Conservation (phyloP, 768 basidiomycete genomes). For the Hericium erinaceus region DNA sequence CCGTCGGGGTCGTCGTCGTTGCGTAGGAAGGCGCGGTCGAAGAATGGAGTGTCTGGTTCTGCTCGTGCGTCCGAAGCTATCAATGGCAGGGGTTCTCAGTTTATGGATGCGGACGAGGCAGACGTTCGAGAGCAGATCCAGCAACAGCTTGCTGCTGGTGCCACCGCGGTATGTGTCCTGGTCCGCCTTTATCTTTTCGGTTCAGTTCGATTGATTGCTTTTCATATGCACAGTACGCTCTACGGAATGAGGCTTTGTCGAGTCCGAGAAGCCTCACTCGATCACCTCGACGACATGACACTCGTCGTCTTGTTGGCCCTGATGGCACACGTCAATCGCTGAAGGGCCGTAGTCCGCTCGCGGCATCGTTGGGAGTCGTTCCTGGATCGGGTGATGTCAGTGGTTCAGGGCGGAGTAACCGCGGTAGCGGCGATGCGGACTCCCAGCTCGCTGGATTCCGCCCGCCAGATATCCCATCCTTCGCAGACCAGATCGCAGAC, state of each 20-base stretch:
- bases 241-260: slow-evolving; percentile 45
- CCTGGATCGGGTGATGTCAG: slow-evolving; percentile 35
- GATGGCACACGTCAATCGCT: slow-evolving; percentile 30
- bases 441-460: too few species aligned
- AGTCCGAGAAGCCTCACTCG: slow-evolving; percentile 62
- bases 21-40: slow-evolving; percentile 26
- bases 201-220: neutral
- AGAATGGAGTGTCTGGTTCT: slow-evolving; percentile 23
- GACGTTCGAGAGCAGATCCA: slow-evolving; percentile 83
- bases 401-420: slow-evolving; percentile 1
- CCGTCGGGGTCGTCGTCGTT: slow-evolving; percentile 41
- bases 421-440: too few species aligned
- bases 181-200: neutral
- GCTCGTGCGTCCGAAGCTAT: slow-evolving; percentile 32
- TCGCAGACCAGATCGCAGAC: slow-evolving; percentile 32
- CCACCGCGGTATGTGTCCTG: slow-evolving; percentile 47
- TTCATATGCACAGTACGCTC: slow-evolving; percentile 41
- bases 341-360: slow-evolving; percentile 32
- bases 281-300: slow-evolving; percentile 50
- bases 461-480: slow-evolving; percentile 21
- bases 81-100: slow-evolving; percentile 63
- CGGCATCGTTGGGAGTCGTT: slow-evolving; percentile 35
- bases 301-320: slow-evolving; percentile 21
- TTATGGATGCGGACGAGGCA: slow-evolving; percentile 84
- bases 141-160: slow-evolving; percentile 70